Conservation (phyloP, 192 early-diverging fungal species). For the Backusella circina region DNA sequence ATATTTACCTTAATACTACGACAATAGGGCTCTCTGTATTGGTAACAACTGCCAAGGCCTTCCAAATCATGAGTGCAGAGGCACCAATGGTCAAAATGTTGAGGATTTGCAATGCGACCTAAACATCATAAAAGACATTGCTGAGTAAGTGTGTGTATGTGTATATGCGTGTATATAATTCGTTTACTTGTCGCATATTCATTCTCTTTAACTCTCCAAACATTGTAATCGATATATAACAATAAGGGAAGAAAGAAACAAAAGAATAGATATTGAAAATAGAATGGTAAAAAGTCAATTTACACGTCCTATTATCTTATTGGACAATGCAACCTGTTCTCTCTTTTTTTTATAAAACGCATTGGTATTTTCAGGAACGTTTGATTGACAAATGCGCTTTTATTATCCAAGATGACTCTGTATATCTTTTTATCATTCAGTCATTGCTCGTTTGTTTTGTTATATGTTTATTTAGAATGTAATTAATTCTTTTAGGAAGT, state of each 20-base stretch:
- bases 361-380: neutral
- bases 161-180: neutral
- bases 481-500: too few relatives aligned
- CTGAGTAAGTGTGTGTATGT: neutral
- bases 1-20: constrained; percentile 80
- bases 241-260: neutral
- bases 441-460: too few relatives aligned
- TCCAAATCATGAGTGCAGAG: constrained; percentile 97
- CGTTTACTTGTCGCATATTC: constrained; percentile 27
- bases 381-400: neutral
- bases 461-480: too few relatives aligned
- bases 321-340: neutral
- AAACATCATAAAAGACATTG: neutral
- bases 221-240: constrained; percentile 11
- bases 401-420: too few relatives aligned
- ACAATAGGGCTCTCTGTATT: constrained; percentile 97
- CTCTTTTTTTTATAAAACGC: neutral
- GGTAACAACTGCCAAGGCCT: constrained; percentile 77
- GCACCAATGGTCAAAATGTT: constrained; percentile 88
- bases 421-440: too few relatives aligned
- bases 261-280: neutral
- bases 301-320: neutral
- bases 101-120: constrained; percentile 65
- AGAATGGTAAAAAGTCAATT: neutral
- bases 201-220: constrained; percentile 32